Conservation (phyloP, 805 yeast species). For the Nakazawaea siamensis region DNA sequence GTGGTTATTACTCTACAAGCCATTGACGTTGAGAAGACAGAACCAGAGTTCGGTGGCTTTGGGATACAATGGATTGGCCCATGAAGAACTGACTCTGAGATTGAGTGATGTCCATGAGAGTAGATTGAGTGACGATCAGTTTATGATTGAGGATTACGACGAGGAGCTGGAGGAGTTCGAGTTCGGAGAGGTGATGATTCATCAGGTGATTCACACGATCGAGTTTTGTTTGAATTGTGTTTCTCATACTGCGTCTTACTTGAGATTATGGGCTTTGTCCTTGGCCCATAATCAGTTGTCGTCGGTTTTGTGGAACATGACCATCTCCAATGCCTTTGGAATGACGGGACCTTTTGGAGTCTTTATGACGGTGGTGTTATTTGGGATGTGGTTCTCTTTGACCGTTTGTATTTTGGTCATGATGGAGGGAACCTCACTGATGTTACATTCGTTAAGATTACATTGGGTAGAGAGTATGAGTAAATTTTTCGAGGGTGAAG, state of each 20-base stretch:
- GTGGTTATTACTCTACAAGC: constrained; percentile 80
- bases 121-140: constrained; percentile 20
- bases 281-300: constrained; percentile 96
- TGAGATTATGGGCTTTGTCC: constrained; percentile 95
- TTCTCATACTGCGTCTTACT: constrained; percentile 96
- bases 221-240: constrained; percentile 96
- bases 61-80: constrained; percentile 38
- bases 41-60: constrained; percentile 40
- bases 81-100: constrained; percentile 5
- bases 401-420: constrained; percentile 87
- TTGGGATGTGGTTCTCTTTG: constrained; percentile 90
- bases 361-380: constrained; percentile 65
- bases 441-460: constrained; percentile 95
- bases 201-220: constrained; percentile 95
- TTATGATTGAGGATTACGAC: constrained; percentile 38
- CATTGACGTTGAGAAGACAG: constrained; percentile 57
- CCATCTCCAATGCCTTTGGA: constrained; percentile 72
- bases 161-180: constrained; percentile 50
- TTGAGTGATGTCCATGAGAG: constrained; percentile 15
- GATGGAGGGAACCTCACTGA: constrained; percentile 99
- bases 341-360: constrained; percentile 61
- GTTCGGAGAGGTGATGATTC: constrained; percentile 92
- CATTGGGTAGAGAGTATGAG: constrained; percentile 99
- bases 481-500: constrained; percentile 96
- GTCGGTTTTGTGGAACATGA: constrained; percentile 94